A percentile compares a stretch with the other conserved stretches of the same genome.
phyloP scores from a whole-genome alignment of 2,329 filamentous ascomycete genomes.

The Paraconiothyrium sp. region DNA sequence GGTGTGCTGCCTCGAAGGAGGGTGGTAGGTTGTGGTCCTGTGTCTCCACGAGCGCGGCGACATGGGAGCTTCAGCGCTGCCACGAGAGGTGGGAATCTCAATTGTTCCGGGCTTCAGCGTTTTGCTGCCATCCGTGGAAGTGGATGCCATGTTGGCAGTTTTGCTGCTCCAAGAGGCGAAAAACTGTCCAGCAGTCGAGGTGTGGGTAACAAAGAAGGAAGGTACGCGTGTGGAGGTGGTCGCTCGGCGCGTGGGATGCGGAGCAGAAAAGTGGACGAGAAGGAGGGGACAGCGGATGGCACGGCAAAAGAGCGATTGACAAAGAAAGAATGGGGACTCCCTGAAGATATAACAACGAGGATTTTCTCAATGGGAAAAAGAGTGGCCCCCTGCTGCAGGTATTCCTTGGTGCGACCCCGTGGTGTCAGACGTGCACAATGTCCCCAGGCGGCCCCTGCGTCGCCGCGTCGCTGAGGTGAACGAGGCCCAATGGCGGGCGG shows the following conservation, averaged over 20 bases:
- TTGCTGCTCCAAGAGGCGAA: constrained; percentile 17
- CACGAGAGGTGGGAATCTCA: constrained; percentile 36
- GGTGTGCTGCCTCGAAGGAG: constrained; percentile 40
- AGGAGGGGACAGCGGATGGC: constrained; percentile 3
- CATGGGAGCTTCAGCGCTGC: constrained; percentile 31
- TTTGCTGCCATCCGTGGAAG: constrained; percentile 39
- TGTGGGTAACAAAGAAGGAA: constrained; percentile 9
- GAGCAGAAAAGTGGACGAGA: constrained; percentile 6
- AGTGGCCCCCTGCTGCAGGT: background rate
- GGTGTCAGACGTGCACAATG: constrained; percentile 15
- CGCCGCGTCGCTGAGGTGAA: background rate
- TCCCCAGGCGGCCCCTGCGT: constrained; percentile 29
- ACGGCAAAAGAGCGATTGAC: constrained; percentile 9
- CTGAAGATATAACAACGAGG: constrained; percentile 31
- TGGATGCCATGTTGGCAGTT: constrained; percentile 36
- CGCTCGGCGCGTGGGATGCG: constrained; percentile 1
- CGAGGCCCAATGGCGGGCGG: background rate
- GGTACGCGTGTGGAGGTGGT: background rate
- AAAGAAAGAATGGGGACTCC: background rate
- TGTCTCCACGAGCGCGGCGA: constrained; percentile 47
- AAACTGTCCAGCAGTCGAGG: constrained; percentile 46
- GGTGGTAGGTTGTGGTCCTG: constrained; percentile 37
- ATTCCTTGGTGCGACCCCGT: constrained; percentile 13
- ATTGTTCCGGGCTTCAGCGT: constrained; percentile 43
- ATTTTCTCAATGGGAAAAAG: constrained; percentile 20